Evolutionary conservation across 345 rosid species (phyloP).

Genomic region (Noccaea caerulescens): DNA sequence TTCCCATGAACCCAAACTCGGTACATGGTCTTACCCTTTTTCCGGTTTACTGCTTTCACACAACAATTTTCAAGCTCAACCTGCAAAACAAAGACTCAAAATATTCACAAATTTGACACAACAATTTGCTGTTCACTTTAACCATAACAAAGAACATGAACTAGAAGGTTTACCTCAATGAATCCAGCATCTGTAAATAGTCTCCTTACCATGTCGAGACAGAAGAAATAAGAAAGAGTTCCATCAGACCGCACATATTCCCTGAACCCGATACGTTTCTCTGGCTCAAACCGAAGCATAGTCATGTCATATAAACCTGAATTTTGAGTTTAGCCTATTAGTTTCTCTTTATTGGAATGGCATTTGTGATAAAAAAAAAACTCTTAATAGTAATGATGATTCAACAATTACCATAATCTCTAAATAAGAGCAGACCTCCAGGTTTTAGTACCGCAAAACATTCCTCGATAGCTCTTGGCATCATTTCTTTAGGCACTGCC

Average conservation of each 20-base stretch:
- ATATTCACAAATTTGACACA: neutral
- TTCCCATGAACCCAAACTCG: slow-evolving; percentile 97
- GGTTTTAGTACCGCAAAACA: slow-evolving; percentile 79
- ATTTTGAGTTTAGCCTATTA: slow-evolving; percentile 35
- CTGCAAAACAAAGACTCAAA: slow-evolving; percentile 46
- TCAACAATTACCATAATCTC: slow-evolving; percentile 80
- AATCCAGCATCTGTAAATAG: slow-evolving; percentile 74
- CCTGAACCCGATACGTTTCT: slow-evolving; percentile 72
- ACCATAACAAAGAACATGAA: neutral
- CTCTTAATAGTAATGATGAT: neutral
- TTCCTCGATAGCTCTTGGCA: slow-evolving; percentile 64
- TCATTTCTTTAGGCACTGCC: slow-evolving; percentile 68
- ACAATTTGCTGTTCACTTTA: neutral
- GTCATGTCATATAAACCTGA: slow-evolving; percentile 94
- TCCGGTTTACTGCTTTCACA: slow-evolving; percentile 68
- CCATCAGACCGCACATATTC: slow-evolving; percentile 84
- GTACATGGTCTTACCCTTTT: slow-evolving; percentile 69
- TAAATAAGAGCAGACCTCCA: slow-evolving; percentile 75
- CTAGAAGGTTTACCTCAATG: slow-evolving; percentile 57
- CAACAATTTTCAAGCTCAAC: slow-evolving; percentile 88
- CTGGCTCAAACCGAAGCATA: slow-evolving; percentile 80
- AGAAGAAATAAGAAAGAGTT: slow-evolving; percentile 86
- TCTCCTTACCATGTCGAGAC: slow-evolving; percentile 60
- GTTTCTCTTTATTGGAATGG: neutral
- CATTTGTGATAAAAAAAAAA: too few relatives aligned